Conservation (phyloP, 2,329 filamentous ascomycete species). For the Juglanconis oblonga region DNA sequence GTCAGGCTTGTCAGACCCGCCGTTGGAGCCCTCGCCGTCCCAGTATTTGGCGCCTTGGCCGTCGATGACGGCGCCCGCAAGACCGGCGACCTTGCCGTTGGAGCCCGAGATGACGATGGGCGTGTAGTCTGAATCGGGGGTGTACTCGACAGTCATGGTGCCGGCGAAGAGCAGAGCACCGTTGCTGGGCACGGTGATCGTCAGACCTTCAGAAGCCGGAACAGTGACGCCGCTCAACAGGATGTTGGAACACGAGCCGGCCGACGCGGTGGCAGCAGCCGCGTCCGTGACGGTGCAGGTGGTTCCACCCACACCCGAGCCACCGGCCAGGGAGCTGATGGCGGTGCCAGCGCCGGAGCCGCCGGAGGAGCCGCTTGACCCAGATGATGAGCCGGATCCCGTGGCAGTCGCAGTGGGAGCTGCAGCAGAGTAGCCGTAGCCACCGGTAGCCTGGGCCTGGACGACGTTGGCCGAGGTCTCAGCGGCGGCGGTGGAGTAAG, state of each 20-base stretch:
- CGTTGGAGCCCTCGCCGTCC: slow-evolving; percentile 35
- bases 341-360: slow-evolving; percentile 6
- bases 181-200: slow-evolving; percentile 8
- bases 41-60: slow-evolving; percentile 20
- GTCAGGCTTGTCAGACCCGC: slow-evolving; percentile 39
- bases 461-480: not conserved
- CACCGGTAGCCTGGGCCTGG: slow-evolving; percentile 3
- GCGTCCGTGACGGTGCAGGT: slow-evolving; percentile 14
- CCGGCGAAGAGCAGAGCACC: slow-evolving; percentile 13
- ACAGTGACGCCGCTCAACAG: slow-evolving; percentile 8
- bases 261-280: slow-evolving; percentile 11
- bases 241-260: slow-evolving; percentile 9
- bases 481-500: slow-evolving; percentile 1
- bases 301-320: slow-evolving; percentile 13
- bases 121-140: slow-evolving; percentile 8
- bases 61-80: slow-evolving; percentile 19
- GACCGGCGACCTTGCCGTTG: slow-evolving; percentile 20
- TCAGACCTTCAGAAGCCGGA: slow-evolving; percentile 8
- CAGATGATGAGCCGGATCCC: not conserved
- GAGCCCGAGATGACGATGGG: slow-evolving; percentile 19
- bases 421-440: not conserved
- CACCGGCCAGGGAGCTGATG: slow-evolving; percentile 9
- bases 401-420: not conserved
- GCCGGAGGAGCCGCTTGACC: not conserved
- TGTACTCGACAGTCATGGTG: slow-evolving; percentile 16